phyloP scores from a whole-genome alignment of 116 monocot species.

The Dioscorea cayenensis region DNA sequence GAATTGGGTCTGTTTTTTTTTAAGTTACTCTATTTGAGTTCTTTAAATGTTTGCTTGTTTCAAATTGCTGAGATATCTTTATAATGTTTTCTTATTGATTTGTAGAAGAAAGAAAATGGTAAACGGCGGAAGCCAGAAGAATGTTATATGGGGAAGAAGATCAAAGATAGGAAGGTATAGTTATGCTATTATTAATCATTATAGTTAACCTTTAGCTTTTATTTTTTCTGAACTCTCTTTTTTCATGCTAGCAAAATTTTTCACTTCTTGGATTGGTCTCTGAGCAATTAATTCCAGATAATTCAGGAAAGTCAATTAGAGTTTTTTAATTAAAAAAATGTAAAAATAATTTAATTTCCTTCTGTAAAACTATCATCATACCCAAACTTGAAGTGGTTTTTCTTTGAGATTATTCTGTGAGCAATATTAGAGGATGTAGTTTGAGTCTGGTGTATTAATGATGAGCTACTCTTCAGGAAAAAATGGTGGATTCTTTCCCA shows the following conservation, averaged over 20 bases:
- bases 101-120: constrained; percentile 40
- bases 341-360: too few relatives aligned
- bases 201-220: neutral
- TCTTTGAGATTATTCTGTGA: neutral
- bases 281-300: neutral
- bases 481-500: constrained; percentile 20
- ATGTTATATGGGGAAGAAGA: constrained; percentile 32
- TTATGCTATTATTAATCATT: neutral
- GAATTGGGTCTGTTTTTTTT: too few relatives aligned
- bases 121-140: constrained; percentile 46
- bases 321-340: neutral
- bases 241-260: too few relatives aligned
- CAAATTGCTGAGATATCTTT: neutral
- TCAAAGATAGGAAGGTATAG: constrained; percentile 53
- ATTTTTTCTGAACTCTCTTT: too few relatives aligned
- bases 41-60: neutral
- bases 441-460: neutral
- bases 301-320: neutral
- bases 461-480: constrained; percentile 31
- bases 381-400: neutral
- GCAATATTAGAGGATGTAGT: neutral
- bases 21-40: neutral
- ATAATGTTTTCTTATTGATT: neutral
- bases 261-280: too few relatives aligned
- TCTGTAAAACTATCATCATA: neutral